Base-by-base conservation (phyloP, 164 flowering plant species). In the Magnolia sinica region DNA sequence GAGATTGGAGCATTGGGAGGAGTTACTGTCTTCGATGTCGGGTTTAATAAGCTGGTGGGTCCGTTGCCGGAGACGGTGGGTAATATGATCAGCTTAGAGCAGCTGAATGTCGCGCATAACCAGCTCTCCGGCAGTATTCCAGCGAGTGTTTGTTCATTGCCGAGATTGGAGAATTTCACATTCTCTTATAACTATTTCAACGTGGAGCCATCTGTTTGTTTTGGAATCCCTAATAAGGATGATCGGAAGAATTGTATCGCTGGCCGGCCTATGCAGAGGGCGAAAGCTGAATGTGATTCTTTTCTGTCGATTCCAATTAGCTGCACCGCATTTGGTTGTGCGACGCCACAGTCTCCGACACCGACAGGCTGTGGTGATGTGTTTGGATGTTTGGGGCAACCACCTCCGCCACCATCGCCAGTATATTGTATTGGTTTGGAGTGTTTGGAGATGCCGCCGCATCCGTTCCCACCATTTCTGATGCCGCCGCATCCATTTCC, bases 21-120 rank as follows among this genome's bases (percentile, higher is more conserved):
- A 16, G 65, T 89, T 0, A 90, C 92, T 0, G 96, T 93, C 3
- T 93, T 93, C 31, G 98, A 93, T 52, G 91, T 91, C 11, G 89
- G 96, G 77, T 91, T 84, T 79, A 93, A 93, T 66, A 63, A 77
- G 8, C 79, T 93, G 2, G 85, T 83, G 14, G 98, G 98, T 4
- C 74, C 92, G 0, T 71, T 93, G 52, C 98, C 96, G 0, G 45
- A 73, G 2, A 27, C 73, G 45, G 80, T 91, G 9, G 87, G 90
- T 0, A 20, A 71, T 0, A 86, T 90, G 93, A 78, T 78, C 84
- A 86, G 87, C 73, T 14, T 93, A 79, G 93, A 93, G 83, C 92
- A 93, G 84, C 81, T 93, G 7, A 74, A 93, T 68, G 89, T 91
- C 20, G 98, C 91, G 0, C 92, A 89, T 74, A 93, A 93, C 73